Base-by-base conservation (phyloP, 1,284 basidiomycete species). In the Trametes sp. region DNA sequence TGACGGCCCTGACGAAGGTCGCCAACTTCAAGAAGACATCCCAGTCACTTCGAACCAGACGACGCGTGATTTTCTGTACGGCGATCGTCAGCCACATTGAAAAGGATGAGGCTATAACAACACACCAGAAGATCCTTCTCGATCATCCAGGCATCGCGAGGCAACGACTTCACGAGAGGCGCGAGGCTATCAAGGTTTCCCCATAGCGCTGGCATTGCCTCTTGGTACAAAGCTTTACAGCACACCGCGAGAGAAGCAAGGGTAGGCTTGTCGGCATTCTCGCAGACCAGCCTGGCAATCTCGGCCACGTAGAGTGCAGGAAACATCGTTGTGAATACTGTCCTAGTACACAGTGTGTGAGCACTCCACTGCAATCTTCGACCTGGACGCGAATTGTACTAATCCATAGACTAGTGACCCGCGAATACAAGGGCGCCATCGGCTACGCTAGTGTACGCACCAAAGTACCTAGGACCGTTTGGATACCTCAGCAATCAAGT, bases 211-310 rank as follows among this genome's bases (percentile, higher is more conserved):
- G 31, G 29, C 6, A 33, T 52, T 14, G 57, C 57, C 4, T 50
- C 24, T 19, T 46, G 19, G 23, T 52, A 31, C 6, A 35, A 41
- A 4, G n/a, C 6, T 7, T 21, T 33, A 13, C 57, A 53, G 1
- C 36, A 45, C 10, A 38, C 10, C 1, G 50, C 50, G 28, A 59
- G 57, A n/a, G n/a, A 19, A n/a, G 57, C 57, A 4, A 59, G 44
- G 13, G 57, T 46, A 16, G 24, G 5, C 21, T 29, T 1, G 9
- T 54, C 50, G 6, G 57, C 50, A n/a, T 23, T 24, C 19, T 45
- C 41, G 31, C 57, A 59, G 29, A 59, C 33, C 21, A 35, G 28
- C 24, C 46, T 8, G 24, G 48, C 5, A 16, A 50, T 31, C 21
- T 51, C 56, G 26, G 28, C 35, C 14, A 57, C 26, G 35, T 23